phyloP scores from a whole-genome alignment of 495 filamentous ascomycete genomes.

The Aspergillus mulundensis region DNA sequence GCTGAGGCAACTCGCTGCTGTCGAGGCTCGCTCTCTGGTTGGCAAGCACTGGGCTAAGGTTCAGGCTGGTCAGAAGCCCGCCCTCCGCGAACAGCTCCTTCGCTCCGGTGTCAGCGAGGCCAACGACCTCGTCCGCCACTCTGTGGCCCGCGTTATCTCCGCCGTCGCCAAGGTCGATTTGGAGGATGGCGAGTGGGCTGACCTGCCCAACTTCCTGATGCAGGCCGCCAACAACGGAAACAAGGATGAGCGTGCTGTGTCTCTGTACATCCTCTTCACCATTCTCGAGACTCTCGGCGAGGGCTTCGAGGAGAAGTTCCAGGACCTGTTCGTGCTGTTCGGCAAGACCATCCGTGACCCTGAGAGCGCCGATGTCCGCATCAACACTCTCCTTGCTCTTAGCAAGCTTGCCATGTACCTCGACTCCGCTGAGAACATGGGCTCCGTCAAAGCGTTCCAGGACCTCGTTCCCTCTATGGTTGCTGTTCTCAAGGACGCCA shows the following conservation, averaged over 20 bases:
- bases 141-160: constrained; percentile 81
- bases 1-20: constrained; percentile 83
- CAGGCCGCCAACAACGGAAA: constrained; percentile 66
- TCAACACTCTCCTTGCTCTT: constrained; percentile 93
- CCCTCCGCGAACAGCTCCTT: constrained; percentile 76
- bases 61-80: constrained; percentile 61
- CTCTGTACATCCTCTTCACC: constrained; percentile 87
- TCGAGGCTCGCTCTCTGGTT: constrained; percentile 78
- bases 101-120: constrained; percentile 76
- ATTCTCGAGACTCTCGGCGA: constrained; percentile 81
- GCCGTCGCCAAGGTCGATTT: constrained; percentile 83
- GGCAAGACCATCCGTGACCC: constrained; percentile 82
- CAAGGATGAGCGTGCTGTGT: constrained; percentile 80
- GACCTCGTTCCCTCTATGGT: constrained; percentile 84
- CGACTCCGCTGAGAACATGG: constrained; percentile 75
- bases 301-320: constrained; percentile 69
- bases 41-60: constrained; percentile 77
- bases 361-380: constrained; percentile 83
- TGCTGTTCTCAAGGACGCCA: constrained; percentile 74
- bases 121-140: constrained; percentile 71
- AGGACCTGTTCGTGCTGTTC: constrained; percentile 79
- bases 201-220: constrained; percentile 70
- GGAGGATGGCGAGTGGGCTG: constrained; percentile 79
- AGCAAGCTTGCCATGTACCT: constrained; percentile 84
- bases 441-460: constrained; percentile 69